phyloP scores from a whole-genome alignment of 331 rosid genomes.

The Quercus tomentella region DNA sequence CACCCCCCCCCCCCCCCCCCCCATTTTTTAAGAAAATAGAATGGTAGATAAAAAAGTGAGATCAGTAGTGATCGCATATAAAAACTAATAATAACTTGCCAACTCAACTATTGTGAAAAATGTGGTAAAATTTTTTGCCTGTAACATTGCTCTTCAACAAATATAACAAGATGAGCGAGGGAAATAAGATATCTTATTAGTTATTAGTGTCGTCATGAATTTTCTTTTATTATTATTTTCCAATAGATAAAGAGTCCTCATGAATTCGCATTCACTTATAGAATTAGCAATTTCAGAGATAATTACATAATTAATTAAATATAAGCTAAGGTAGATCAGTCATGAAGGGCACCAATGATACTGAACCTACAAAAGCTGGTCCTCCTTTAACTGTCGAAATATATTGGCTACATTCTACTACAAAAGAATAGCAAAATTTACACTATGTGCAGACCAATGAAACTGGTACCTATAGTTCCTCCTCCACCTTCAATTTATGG shows the following conservation, averaged over 20 bases:
- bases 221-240: neutral
- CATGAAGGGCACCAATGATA: slow-evolving; percentile 21
- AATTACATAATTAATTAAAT: slow-evolving; percentile 34
- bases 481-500: slow-evolving; percentile 6
- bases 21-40: no score
- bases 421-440: slow-evolving; percentile 27
- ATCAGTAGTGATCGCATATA: no score
- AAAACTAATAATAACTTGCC: no score
- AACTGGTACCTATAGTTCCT: neutral
- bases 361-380: slow-evolving; percentile 26
- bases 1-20: no score
- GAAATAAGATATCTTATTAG: neutral
- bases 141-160: no score
- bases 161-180: neutral
- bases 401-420: slow-evolving; percentile 1
- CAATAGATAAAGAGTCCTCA: neutral
- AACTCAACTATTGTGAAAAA: no score
- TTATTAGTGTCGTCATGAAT: neutral
- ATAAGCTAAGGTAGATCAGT: slow-evolving; percentile 24
- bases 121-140: no score
- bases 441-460: slow-evolving; percentile 15
- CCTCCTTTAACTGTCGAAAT: slow-evolving; percentile 21
- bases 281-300: neutral
- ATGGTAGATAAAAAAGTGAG: no score
- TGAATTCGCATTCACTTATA: neutral